Percentiles rank a stretch among this genome's conserved stretches.
phyloP scores from a whole-genome alignment of 805 yeast species.

The Metschnikowia similis region DNA sequence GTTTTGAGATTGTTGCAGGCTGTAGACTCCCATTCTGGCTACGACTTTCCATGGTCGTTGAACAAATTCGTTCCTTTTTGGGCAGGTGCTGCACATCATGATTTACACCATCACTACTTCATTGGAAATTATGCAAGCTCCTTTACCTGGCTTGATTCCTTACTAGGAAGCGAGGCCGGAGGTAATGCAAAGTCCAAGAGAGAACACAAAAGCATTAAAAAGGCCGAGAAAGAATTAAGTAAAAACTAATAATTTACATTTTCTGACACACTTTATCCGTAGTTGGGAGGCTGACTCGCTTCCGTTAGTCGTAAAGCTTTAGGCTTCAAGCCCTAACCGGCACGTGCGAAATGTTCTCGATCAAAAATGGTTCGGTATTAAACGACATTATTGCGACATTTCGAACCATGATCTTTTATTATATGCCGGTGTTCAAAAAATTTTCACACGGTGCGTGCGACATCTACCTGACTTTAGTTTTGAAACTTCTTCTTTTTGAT shows the following conservation, averaged over 20 bases:
- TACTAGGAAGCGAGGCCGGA: slow-evolving; percentile 53
- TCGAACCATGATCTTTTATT: background rate
- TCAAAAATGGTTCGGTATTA: too few species aligned
- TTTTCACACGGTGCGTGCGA: slow-evolving; percentile 16
- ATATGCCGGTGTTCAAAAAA: slow-evolving; percentile 13
- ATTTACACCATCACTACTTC: slow-evolving; percentile 91
- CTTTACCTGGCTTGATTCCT: slow-evolving; percentile 56
- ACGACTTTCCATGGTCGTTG: slow-evolving; percentile 95
- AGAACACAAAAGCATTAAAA: slow-evolving; percentile 39
- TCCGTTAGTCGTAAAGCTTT: background rate
- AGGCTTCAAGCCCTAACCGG: slow-evolving; percentile 3
- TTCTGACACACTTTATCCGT: background rate
- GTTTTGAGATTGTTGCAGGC: slow-evolving; percentile 89
- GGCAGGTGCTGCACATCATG: slow-evolving; percentile 99
- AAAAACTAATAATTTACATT: slow-evolving; percentile 14
- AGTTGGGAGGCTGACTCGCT: background rate
- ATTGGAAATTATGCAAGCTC: slow-evolving; percentile 57
- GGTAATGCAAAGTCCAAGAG: slow-evolving; percentile 47
- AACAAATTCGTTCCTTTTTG: slow-evolving; percentile 91
- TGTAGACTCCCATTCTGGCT: slow-evolving; percentile 96
- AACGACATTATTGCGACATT: slow-evolving; percentile 14
- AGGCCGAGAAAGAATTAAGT: slow-evolving; percentile 34
- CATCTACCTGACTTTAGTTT: slow-evolving; percentile 8
- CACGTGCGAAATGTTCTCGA: background rate
- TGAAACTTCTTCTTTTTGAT: slow-evolving; percentile 12